These are phyloP conservation scores for Aspergillus jensenii DNA, from an alignment of 2,329 filamentous ascomycete genomes.

Conservation along the genomic window DNA sequence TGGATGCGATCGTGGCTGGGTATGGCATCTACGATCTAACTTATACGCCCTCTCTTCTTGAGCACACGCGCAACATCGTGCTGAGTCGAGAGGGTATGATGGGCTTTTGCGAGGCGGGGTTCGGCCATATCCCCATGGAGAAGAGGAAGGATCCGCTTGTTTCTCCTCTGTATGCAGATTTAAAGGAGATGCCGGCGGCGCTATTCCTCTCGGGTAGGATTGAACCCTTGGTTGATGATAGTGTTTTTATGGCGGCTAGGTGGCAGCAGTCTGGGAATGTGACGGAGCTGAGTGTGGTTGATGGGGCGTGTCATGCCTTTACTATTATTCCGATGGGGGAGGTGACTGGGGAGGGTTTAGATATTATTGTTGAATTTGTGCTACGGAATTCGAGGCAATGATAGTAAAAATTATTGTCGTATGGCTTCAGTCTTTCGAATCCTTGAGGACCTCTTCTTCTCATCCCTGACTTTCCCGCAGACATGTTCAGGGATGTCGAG, in stretches of 20 bases:
- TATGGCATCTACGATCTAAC: not conserved
- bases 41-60: not conserved
- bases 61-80: not conserved
- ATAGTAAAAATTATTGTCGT: too few species aligned
- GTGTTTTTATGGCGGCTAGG: not conserved
- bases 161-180: not conserved
- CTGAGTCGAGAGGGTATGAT: not conserved
- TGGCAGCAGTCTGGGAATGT: not conserved
- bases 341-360: too few species aligned
- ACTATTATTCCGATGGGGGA: not conserved
- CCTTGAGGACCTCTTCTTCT: too few species aligned
- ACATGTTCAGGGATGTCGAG: too few species aligned
- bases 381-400: too few species aligned
- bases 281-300: not conserved
- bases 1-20: not conserved
- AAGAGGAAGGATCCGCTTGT: not conserved
- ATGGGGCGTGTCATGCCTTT: constrained; percentile 1
- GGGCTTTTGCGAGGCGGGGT: not conserved
- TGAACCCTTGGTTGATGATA: not conserved
- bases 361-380: too few species aligned
- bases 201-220: not conserved
- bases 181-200: not conserved
- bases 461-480: too few species aligned
- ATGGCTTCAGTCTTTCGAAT: too few species aligned
- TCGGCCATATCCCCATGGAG: not conserved